Percentiles rank a stretch among this genome's conserved stretches.
Evolutionary conservation across 495 filamentous ascomycete species (phyloP).

Genomic region (Mytilinidion resinicola): DNA sequence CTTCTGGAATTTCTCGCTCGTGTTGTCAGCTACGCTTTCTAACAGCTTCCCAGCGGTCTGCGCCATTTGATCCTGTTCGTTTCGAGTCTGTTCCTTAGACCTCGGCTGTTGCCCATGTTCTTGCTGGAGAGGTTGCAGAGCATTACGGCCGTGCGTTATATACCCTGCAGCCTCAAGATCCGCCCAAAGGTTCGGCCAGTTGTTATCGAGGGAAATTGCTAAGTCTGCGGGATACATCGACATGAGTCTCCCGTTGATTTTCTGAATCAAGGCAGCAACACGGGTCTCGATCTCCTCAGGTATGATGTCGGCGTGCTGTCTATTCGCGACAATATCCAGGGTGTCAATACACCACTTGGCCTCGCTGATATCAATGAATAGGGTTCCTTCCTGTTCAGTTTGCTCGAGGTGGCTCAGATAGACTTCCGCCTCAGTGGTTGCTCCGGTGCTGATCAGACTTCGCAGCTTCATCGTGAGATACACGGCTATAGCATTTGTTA

Average conservation of each 20-base stretch:
- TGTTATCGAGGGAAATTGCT: constrained; percentile 1
- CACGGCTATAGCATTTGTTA: constrained; percentile 6
- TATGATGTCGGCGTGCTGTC: background rate
- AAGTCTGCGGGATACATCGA: constrained; percentile 15
- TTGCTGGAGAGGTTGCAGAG: background rate
- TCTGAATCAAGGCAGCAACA: constrained; percentile 8
- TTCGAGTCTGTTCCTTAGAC: constrained; percentile 29
- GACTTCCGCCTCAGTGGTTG: background rate
- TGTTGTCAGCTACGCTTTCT: constrained; percentile 61
- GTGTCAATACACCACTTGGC: constrained; percentile 16
- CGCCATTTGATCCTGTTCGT: constrained; percentile 65
- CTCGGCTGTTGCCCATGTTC: constrained; percentile 21
- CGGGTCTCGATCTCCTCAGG: constrained; percentile 6
- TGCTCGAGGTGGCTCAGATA: constrained; percentile 10
- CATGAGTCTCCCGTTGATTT: constrained; percentile 25
- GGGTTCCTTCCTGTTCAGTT: constrained; percentile 4
- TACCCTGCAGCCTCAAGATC: constrained; percentile 19
- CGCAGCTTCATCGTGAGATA: constrained; percentile 17
- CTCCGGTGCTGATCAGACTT: constrained; percentile 7
- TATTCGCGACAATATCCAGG: constrained; percentile 8
- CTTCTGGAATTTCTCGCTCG: constrained; percentile 66
- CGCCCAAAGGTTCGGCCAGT: constrained; percentile 10
- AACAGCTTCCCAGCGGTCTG: constrained; percentile 65
- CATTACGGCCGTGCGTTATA: background rate
- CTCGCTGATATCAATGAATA: constrained; percentile 13